Base-by-base conservation (phyloP, 2,329 filamentous ascomycete genomes). In the Alternaria brassicicola region DNA sequence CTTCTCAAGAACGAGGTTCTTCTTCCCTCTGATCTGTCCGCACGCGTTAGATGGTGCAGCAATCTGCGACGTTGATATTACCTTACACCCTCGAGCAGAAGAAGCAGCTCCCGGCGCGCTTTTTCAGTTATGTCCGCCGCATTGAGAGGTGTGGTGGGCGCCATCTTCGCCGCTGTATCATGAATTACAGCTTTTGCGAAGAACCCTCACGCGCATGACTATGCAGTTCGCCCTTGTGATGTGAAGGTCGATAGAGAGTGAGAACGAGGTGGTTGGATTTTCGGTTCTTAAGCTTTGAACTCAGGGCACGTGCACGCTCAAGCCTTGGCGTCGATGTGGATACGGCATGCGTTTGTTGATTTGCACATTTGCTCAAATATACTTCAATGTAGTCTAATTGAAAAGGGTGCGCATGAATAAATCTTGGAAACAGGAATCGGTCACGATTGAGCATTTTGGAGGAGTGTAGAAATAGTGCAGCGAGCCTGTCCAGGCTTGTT, bases 1-100 rank as follows among this genome's bases (percentile, higher is more conserved):
- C 78, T 90, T 91, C 77, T 98, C 94, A 74, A 99, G 89, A 51
- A 99, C 91, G 61, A 99, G 84, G 74, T 97, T 98, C 85, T 99
- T 99, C 86, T 98, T 99, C 69, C 96, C 96, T 76, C 94, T 91
- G 66, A 98, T 92, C 95, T 99, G 74, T 62, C 26, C 21, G 42
- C 52, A 61, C 12, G 17, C 56, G 58, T 80, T 59, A 80, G 78
- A 59, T 62, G 65, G 56, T 69, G 71, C 65, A 53, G 62, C 58
- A 43, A 46, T 57, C 57, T 65, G 65, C 63, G 57, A 63, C 53
- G 52, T 57, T 65, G 65, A 71, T 69, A 76, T 79, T 80, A 81
- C 91, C 93, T 87, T 90, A 99, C 95, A 79, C 91, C 89, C 86
- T 98, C 94, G 62, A 99, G 89, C 69, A 98, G 88, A 79, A 90